phyloP scores from a whole-genome alignment of 1,139 yeast genomes.

The Debaryomyces nepalensis region DNA sequence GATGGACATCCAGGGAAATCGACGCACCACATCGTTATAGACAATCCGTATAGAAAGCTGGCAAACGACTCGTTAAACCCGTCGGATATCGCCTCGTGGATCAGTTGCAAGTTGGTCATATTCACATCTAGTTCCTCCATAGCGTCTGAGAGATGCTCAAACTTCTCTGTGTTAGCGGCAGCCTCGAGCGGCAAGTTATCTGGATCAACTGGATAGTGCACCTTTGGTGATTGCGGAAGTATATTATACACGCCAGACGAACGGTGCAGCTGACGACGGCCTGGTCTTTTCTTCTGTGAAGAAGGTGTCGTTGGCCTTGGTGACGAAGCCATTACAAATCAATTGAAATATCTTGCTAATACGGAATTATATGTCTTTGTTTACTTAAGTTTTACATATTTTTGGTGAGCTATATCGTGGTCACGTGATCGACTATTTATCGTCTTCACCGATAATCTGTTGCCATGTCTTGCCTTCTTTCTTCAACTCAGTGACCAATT shows the following conservation, averaged over 20 bases:
- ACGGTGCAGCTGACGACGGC: constrained; percentile 38
- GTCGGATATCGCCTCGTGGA: constrained; percentile 53
- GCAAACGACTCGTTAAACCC: constrained; percentile 68
- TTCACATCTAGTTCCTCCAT: constrained; percentile 56
- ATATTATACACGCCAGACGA: constrained; percentile 47
- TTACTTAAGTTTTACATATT: constrained; percentile 3
- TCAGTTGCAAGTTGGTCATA: constrained; percentile 48
- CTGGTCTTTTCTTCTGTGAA: constrained; percentile 15
- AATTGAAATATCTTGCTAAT: too few relatives aligned
- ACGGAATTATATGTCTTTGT: too few relatives aligned
- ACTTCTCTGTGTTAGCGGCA: constrained; percentile 33
- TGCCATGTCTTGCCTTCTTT: constrained; percentile 85
- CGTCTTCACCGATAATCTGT: constrained; percentile 68
- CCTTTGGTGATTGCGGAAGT: constrained; percentile 46
- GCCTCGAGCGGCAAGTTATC: constrained; percentile 45
- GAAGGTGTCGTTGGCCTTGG: constrained; percentile 29
- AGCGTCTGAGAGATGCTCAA: constrained; percentile 54
- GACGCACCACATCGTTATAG: constrained; percentile 70
- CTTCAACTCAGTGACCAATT: constrained; percentile 65
- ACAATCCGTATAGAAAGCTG: constrained; percentile 62
- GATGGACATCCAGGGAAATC: constrained; percentile 55
- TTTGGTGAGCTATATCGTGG: neutral
- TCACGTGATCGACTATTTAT: constrained; percentile 24
- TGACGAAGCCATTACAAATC: constrained; percentile 18
- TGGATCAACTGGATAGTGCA: constrained; percentile 49